Evolutionary conservation across 768 basidiomycete genomes (phyloP), one percentile per base, ranked within the genome.

Genomic region (Tylopilus balloui): DNA sequence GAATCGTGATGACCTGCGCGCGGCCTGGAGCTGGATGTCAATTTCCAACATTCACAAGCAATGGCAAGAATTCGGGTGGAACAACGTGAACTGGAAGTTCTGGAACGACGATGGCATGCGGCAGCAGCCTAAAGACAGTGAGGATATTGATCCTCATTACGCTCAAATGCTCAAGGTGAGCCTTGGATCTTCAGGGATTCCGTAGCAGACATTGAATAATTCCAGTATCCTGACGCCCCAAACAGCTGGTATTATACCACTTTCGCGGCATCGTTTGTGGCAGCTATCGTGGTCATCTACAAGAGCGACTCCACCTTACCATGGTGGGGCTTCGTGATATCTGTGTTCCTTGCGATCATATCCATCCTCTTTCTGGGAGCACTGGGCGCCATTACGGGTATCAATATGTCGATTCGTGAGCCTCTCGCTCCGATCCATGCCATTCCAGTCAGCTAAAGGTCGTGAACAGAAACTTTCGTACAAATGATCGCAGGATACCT

Each of bases 311-410:
- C 80, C 9, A 77, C 73, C 6, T 62, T 83, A 28, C 81, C 81
- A 7, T 81, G 81, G 81, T 81, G 78, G 78, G 77, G 72, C 6
- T 63, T 80, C 45, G 67, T 78, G 47, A 73, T 82, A 19, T 71
- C 73, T 17, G 59, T 84, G 27, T 61, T 81, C 28, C 65, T 85
- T 45, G 73, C 80, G 0, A 56, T 67, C 3, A 50, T 78, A 29
- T 78, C 74, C 54, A 59, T 79, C 41, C 71, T 79, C 6, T 78
- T 83, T 63, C 70, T 80, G 42, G 71, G 77, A 14, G 77, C 80
- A 0, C 69, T 83, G 1, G 75, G 71, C 43, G 78, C 78, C 7
- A 77, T 79, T 53, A 75, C 78, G 29, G 78, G 69, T 12, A 25
- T 48, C 20, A 0, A 1, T 6, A 1, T 58, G 13, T 48, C 58